These are phyloP conservation scores for Catharanthus roseus DNA, from an alignment of 257 asterid species.

Conservation along the genomic window DNA sequence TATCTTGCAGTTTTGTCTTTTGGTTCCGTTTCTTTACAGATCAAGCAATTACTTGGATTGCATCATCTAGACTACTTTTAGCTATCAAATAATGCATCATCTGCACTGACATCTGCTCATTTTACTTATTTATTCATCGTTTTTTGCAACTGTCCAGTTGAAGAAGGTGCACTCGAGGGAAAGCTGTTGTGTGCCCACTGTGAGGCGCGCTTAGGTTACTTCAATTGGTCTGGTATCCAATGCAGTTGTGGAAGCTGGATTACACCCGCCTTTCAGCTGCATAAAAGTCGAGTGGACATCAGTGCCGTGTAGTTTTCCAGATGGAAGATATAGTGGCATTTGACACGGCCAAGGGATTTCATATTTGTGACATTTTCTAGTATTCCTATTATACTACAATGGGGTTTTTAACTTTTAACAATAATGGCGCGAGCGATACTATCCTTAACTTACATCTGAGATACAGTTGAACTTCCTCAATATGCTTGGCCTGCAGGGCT, in stretches of 20 bases:
- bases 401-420: not conserved
- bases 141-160: constrained; percentile 35
- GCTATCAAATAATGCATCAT: not conserved
- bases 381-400: not conserved
- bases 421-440: not conserved
- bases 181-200: constrained; percentile 75
- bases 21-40: not conserved
- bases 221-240: constrained; percentile 95
- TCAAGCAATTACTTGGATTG: too few species aligned
- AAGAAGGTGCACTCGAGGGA: constrained; percentile 88
- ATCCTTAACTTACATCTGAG: constrained; percentile 6
- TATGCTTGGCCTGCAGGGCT: too few species aligned
- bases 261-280: constrained; percentile 95
- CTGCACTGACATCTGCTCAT: not conserved
- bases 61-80: not conserved
- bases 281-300: constrained; percentile 78
- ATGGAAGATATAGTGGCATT: constrained; percentile 3
- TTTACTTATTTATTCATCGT: too few species aligned
- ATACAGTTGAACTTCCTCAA: not conserved
- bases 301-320: constrained; percentile 37
- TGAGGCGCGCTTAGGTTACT: constrained; percentile 87
- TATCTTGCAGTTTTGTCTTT: not conserved
- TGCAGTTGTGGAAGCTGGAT: constrained; percentile 99
- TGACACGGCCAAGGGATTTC: not conserved
- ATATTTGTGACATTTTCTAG: constrained; percentile 1